Base-by-base conservation (phyloP, 768 basidiomycete genomes). In the Heimioporus sp. region DNA sequence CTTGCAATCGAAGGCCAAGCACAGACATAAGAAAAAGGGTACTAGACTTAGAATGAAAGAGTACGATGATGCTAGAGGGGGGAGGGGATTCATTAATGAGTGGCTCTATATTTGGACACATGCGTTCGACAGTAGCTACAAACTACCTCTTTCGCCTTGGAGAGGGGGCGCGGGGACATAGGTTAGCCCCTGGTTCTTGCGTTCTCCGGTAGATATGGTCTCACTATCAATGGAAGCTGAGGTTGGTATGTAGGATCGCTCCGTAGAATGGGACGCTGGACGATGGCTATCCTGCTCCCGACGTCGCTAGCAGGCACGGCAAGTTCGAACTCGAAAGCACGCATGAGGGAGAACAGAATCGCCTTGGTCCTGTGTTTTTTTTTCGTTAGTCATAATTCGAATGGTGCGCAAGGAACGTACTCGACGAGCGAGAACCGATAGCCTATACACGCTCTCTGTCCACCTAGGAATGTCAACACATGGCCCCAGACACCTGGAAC, bases 401-500 rank as follows among this genome's bases (percentile, higher is more conserved):
- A 31, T 11, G 16, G 10, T 9, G 16, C 15, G 11, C 5, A 19
- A 35, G 19, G 30, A 38, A 74, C 80, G 43, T 55, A 83, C 80
- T 83, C 83, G 17, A 79, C 67, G 19, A 86, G 63, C 21, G 86
- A 74, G 60, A 87, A 86, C 10, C 81, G 77, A 62, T 81, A 87
- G 1, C 85, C 85, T 36, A 87, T 87, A 57, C 86, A 89, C 8
- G 83, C 76, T 30, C 77, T 74, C 16, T 82, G 80, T 2, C 86
- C 86, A 21, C 81, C 82, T 3, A 85, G 61, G 74, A 89, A 89
- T 0, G 80, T 76, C 34, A 86, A 61, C 46, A 81, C 63, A 58
- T 84, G 76, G 5, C 79, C 74, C 78, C 79, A 86, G 0, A 87
- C 75, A 2, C 85, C 82, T 13, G 86, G 86, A 28, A 87, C 71